Conservation (phyloP, 140 eudicot species). For the Stevia rebaudiana region DNA sequence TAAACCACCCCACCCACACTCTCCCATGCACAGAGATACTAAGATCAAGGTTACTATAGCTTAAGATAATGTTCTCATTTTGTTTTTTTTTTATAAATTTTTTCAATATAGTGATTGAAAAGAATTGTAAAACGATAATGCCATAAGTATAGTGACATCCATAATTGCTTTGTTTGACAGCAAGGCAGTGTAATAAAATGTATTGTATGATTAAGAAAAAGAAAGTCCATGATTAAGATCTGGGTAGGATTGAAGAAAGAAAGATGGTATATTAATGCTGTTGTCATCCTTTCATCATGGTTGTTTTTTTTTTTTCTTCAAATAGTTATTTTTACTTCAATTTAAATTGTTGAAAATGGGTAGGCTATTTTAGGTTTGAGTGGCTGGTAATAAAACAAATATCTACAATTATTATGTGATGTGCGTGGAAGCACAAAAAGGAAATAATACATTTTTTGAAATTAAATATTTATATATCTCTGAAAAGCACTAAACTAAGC, state of each 20-base stretch:
- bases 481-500: no score
- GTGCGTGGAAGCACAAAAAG: no score
- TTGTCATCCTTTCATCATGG: constrained; percentile 16
- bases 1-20: background rate
- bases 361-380: no score
- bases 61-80: constrained; percentile 14
- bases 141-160: constrained; percentile 32
- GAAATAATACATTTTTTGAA: no score
- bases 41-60: constrained; percentile 23
- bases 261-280: constrained; percentile 10
- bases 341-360: no score
- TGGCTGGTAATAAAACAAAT: no score
- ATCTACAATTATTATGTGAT: no score
- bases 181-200: constrained; percentile 14
- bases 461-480: no score
- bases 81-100: constrained; percentile 5
- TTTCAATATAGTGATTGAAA: constrained; percentile 17
- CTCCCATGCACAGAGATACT: constrained; percentile 27
- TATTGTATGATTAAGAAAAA: background rate
- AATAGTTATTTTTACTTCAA: no score
- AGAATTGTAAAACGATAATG: constrained; percentile 16
- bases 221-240: constrained; percentile 9
- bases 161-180: constrained; percentile 24
- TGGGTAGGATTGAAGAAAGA: background rate
- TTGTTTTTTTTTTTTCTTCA: constrained; percentile 5